phyloP scores from a whole-genome alignment of 2,329 filamentous ascomycete species.

The Diplodia sapinea region DNA sequence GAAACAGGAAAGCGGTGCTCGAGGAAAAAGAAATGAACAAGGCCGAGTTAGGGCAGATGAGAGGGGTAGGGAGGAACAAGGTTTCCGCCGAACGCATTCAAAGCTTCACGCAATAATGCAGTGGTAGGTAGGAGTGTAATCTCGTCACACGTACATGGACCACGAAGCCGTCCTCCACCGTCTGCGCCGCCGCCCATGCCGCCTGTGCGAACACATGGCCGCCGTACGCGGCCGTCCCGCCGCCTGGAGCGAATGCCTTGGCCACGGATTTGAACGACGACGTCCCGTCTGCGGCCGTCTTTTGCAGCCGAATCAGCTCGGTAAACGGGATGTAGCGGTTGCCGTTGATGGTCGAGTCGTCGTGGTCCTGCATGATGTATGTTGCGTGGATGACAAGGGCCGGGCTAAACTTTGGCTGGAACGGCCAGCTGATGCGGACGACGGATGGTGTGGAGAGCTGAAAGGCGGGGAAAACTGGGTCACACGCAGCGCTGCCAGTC shows the following conservation, averaged over 20 bases:
- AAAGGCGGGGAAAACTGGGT: slow-evolving; percentile 21
- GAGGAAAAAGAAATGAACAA: background rate
- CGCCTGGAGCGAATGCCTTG: slow-evolving; percentile 52
- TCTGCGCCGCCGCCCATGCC: slow-evolving; percentile 62
- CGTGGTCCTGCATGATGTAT: slow-evolving; percentile 20
- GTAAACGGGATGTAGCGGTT: slow-evolving; percentile 44
- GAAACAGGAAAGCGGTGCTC: background rate
- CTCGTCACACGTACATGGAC: slow-evolving; percentile 53
- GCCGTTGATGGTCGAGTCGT: slow-evolving; percentile 23
- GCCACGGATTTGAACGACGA: slow-evolving; percentile 46
- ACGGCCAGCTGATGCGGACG: slow-evolving; percentile 9
- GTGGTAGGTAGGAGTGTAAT: background rate
- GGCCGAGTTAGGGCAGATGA: background rate
- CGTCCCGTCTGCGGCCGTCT: slow-evolving; percentile 42
- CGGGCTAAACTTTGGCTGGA: slow-evolving; percentile 7
- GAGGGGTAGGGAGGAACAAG: background rate
- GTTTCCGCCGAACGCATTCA: slow-evolving; percentile 2
- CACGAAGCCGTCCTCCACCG: slow-evolving; percentile 56
- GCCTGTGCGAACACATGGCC: slow-evolving; percentile 65
- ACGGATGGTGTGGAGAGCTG: background rate
- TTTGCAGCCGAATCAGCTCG: slow-evolving; percentile 50
- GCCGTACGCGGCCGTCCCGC: slow-evolving; percentile 56
- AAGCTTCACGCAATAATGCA: background rate
- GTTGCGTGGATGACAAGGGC: slow-evolving; percentile 24
- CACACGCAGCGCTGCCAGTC: slow-evolving; percentile 19